These are phyloP conservation scores for Infundibulicybe gibba DNA, from an alignment of 768 basidiomycete genomes.

Conservation along the genomic window DNA sequence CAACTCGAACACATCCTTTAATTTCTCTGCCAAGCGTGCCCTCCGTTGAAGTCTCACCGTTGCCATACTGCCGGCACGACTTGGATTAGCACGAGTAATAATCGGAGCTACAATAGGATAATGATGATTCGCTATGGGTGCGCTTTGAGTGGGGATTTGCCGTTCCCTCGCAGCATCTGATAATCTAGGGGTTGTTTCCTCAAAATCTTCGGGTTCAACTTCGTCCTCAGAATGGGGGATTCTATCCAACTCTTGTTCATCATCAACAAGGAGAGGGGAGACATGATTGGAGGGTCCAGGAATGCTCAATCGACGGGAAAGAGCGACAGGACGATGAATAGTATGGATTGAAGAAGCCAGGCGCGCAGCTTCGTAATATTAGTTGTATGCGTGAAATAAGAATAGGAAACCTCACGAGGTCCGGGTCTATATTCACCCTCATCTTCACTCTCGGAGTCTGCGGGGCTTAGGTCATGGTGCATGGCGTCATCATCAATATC, in stretches of 20 bases:
- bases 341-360: constrained; percentile 87
- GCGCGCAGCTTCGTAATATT: constrained; percentile 28
- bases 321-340: constrained; percentile 78
- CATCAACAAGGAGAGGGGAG: constrained; percentile 16
- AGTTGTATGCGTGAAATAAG: not conserved
- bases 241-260: constrained; percentile 30
- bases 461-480: constrained; percentile 34
- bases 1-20: constrained; percentile 85
- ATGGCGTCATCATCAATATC: constrained; percentile 67
- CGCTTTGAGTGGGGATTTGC: not conserved
- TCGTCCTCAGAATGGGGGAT: constrained; percentile 45
- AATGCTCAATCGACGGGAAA: constrained; percentile 44
- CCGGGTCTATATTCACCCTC: constrained; percentile 44
- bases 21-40: constrained; percentile 77
- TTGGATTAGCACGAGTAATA: constrained; percentile 17
- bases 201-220: constrained; percentile 54
- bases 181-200: constrained; percentile 42
- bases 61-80: constrained; percentile 62
- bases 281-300: constrained; percentile 14
- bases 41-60: constrained; percentile 70
- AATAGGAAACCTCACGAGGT: constrained; percentile 1
- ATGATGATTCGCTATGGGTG: constrained; percentile 1
- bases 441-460: constrained; percentile 64
- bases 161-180: constrained; percentile 11
- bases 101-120: constrained; percentile 1